Evolutionary conservation across 2,329 filamentous ascomycete genomes (phyloP), one percentile per base, ranked within the genome.

Genomic region (Rhinocladiella mackenziei): DNA sequence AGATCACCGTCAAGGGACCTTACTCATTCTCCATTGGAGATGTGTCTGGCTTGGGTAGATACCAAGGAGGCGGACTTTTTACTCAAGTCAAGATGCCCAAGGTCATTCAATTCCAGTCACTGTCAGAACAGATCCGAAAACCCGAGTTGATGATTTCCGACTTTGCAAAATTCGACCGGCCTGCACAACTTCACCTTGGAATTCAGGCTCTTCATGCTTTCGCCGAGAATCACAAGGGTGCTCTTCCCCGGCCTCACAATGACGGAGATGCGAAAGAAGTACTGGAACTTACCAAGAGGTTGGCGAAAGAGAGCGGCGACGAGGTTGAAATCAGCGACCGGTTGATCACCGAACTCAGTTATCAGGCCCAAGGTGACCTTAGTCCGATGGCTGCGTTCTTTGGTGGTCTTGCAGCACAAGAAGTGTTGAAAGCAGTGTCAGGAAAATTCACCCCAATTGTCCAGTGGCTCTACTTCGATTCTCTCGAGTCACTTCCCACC

Each of bases 1-100:
- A 96, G 71, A 80, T 98, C 50, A 87, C 84, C 3, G 89, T 96
- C 37, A 96, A 94, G 71, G 92, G 86, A 1, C 92, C 92, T 3
- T 98, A 97, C 65, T 95, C 89, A 6, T 98, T 98, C 69, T 92
- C 88, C 10, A 96, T 98, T 57, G 92, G 91, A 30, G 88, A 96
- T 63, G 88, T 97, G 7, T 87, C 86, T 17, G 83, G 80, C 4
- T 75, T 96, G 25, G 92, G 92, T 25, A 76, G 86, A 59, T 98
- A 98, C 71, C 73, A 86, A 71, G 79, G 85, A 39, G 91, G 91
- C 34, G 92, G 92, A 49, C 78, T 95, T 48, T 98, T 86, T 66
- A 84, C 86, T 28, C 92, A 98, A 67, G 92, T 97, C 66, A 98
- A 97, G 77, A 96, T 96, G 91, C 92, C 92, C 38, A 95, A 92